These are phyloP conservation scores for Piloderma croceum DNA, from an alignment of 768 basidiomycete species.

Conservation along the genomic window DNA sequence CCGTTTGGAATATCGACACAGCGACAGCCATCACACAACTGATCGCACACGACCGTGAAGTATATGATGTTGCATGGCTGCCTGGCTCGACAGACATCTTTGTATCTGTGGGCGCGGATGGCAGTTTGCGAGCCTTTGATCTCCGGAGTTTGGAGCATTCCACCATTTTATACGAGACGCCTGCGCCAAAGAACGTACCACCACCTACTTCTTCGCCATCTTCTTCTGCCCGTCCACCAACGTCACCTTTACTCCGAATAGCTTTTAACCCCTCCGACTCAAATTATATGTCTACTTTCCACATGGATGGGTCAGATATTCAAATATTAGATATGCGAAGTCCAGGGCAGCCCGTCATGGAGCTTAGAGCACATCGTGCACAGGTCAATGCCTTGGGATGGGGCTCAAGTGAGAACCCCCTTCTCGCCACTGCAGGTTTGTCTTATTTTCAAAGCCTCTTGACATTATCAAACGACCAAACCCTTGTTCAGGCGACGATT, in stretches of 20 bases:
- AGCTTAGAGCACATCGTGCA: constrained; percentile 77
- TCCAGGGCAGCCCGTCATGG: constrained; percentile 92
- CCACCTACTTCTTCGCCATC: constrained; percentile 54
- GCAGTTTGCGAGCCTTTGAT: constrained; percentile 93
- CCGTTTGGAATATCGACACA: constrained; percentile 97
- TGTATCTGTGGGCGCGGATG: constrained; percentile 97
- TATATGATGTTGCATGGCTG: constrained; percentile 98
- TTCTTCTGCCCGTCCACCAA: constrained; percentile 59
- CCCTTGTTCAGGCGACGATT: constrained; percentile 70
- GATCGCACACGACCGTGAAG: constrained; percentile 94
- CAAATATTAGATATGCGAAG: constrained; percentile 96
- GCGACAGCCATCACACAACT: constrained; percentile 92
- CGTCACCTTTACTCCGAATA: constrained; percentile 79
- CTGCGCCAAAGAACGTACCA: constrained; percentile 67
- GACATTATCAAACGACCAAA: constrained; percentile 7
- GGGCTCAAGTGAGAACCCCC: constrained; percentile 78
- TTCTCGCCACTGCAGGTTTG: constrained; percentile 84
- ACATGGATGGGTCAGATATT: constrained; percentile 84
- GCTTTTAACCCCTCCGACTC: constrained; percentile 89
- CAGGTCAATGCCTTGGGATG: constrained; percentile 87
- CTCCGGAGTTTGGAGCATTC: constrained; percentile 95
- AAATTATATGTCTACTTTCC: constrained; percentile 96
- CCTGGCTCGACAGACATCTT: constrained; percentile 95
- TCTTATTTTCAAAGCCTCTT: constrained; percentile 5
- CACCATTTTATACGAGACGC: constrained; percentile 95